Base-by-base conservation (phyloP, 2,329 filamentous ascomycete genomes). In the Elsinoe australis region DNA sequence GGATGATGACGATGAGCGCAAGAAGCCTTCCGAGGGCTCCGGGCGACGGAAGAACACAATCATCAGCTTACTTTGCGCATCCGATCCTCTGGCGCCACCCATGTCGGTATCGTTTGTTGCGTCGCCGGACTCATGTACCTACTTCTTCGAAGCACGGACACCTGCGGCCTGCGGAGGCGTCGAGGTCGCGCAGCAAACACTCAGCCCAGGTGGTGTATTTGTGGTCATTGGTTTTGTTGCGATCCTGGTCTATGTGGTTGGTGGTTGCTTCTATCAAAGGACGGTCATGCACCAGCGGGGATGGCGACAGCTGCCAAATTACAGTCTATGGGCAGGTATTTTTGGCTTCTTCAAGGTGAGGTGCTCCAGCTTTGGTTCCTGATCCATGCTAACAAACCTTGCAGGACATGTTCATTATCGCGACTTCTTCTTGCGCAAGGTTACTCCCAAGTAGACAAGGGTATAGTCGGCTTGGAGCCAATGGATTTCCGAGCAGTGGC, bases 281-380 rank as follows among this genome's bases (percentile, higher is more conserved):
- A 94, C 87, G 24, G 89, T 98, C 50, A 83, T 89, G 67, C 87
- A 98, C 64, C 88, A 94, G 58, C 78, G 92, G 53, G 92, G 92
- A 39, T 96, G 90, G 92, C 80, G 86, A 57, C 92, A 98, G 66
- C 71, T 95, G 57, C 92, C 92, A 47, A 96, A 98, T 69, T 95
- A 92, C 70, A 81, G 79, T 57, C 77, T 95, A 57, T 98, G 92
- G 92, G 82, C 87, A 22, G 83, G 87, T 48, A 85, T 95, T 53
- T 82, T 85, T 68, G 80, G 76, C 57, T 94, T 95, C 64, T 69
- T 95, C 59, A 83, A 77, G 73, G 90, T 92, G 77, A 71, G 77
- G 15, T 7, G 12, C 7, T 12, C 29, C 8, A 31, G 24, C 5
- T n/a, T 29, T n/a, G 22, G n/a, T n/a, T n/a, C n/a, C n/a, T 19